These are phyloP conservation scores for Claviceps paspali DNA, from an alignment of 2,329 filamentous ascomycete species.

Conservation along the genomic window DNA sequence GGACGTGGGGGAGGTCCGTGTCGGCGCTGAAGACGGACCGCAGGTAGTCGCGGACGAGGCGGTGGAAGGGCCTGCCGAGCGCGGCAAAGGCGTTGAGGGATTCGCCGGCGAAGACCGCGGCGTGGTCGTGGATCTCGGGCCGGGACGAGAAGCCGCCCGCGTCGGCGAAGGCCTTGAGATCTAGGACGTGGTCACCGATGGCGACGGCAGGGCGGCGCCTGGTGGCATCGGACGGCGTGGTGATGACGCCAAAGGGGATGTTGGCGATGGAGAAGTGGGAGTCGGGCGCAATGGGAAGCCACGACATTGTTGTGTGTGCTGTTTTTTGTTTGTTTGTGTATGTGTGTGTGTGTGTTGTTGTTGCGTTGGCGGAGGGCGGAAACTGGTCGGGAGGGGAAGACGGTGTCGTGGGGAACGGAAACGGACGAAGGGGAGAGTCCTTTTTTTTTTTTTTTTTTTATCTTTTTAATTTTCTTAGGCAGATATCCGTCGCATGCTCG, in stretches of 20 bases:
- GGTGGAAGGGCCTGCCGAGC: constrained; percentile 53
- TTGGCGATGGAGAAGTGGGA: constrained; percentile 57
- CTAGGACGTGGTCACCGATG: constrained; percentile 57
- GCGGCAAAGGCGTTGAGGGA: constrained; percentile 20
- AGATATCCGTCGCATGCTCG: too few relatives aligned
- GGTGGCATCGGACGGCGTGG: constrained; percentile 36
- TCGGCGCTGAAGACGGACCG: constrained; percentile 43
- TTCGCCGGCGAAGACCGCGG: constrained; percentile 12
- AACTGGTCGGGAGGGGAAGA: too few relatives aligned
- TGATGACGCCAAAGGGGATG: constrained; percentile 73
- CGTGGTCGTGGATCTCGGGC: constrained; percentile 13
- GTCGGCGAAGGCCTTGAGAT: constrained; percentile 46
- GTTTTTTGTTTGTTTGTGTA: too few relatives aligned
- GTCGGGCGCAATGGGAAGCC: constrained; percentile 12
- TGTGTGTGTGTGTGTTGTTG: too few relatives aligned
- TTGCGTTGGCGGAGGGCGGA: too few relatives aligned
- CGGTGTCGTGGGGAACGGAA: too few relatives aligned
- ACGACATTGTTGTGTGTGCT: too few relatives aligned
- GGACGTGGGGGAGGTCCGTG: constrained; percentile 21
- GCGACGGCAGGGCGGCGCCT: constrained; percentile 53
- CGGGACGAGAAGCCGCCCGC: constrained; percentile 23
- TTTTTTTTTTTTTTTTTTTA: too few relatives aligned
- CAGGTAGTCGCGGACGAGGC: constrained; percentile 55
- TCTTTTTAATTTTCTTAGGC: too few relatives aligned
- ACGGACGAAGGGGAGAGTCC: too few relatives aligned